phyloP scores from a whole-genome alignment of 1,139 yeast species.

The Wickerhamomyces sp. region DNA sequence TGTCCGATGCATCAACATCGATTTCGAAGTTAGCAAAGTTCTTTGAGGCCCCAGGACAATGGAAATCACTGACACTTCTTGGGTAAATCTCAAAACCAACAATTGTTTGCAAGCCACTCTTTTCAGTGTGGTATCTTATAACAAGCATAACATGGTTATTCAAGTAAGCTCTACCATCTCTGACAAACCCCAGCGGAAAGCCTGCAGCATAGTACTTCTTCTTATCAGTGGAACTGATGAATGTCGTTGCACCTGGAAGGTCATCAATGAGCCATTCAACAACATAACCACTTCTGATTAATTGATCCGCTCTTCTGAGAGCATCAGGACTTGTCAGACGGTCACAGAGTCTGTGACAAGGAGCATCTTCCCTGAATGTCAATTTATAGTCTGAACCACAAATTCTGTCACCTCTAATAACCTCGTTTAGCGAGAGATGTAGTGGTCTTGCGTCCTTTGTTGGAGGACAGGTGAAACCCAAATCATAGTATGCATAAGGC shows the following conservation, averaged over 20 bases:
- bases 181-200: constrained; percentile 73
- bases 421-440: constrained; percentile 70
- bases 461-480: constrained; percentile 81
- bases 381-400: constrained; percentile 71
- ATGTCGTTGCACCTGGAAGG: constrained; percentile 86
- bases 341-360: constrained; percentile 67
- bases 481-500: constrained; percentile 73
- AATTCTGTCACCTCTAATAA: constrained; percentile 75
- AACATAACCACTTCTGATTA: constrained; percentile 67
- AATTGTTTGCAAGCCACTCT: constrained; percentile 48
- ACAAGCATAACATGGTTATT: constrained; percentile 83
- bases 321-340: constrained; percentile 48
- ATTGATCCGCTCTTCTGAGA: constrained; percentile 50
- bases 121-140: constrained; percentile 64
- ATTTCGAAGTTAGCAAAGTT: constrained; percentile 52
- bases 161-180: constrained; percentile 52
- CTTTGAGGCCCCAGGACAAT: constrained; percentile 67
- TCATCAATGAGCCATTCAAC: constrained; percentile 85
- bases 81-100: constrained; percentile 94
- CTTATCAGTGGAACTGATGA: constrained; percentile 54
- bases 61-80: constrained; percentile 62
- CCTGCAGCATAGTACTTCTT: constrained; percentile 81
- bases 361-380: constrained; percentile 54
- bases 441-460: constrained; percentile 49
- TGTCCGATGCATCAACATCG: constrained; percentile 29